Base-by-base conservation (phyloP, 257 asterid genomes). In the Handroanthus guayacan region DNA sequence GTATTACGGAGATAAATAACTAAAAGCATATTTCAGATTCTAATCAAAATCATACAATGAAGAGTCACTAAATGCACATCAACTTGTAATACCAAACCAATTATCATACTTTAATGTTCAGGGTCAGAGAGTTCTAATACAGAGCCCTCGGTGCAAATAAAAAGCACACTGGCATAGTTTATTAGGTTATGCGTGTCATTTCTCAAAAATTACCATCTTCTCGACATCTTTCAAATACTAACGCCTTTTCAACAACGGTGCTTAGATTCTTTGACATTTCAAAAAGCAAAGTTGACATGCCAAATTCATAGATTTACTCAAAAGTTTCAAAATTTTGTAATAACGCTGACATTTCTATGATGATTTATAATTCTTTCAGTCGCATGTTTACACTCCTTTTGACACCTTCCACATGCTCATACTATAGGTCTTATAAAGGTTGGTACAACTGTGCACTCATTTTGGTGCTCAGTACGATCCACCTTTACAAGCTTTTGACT, bases 1-100 rank as follows among this genome's bases (percentile, higher is more conserved):
- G 77, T 61, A 69, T 39, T 61, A 47, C 62, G 45, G 74, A 81
- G 47, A 72, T 14, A 50, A 41, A 25, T 47, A 65, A 47, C 62
- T 9, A 44, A 50, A n/a, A 36, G 45, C 43, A 67, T n/a, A 31
- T 10, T 25, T 69, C 72, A 37, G 65, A 62, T 44, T 62, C 14
- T 62, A 54, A 69, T n/a, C 43, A 7, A 25, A 25, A 25, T 25
- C 31, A 25, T 25, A 41, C 14, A n/a, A 52, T 54, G 16, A 9
- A 10, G 37, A 17, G 50, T 71, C 55, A n/a, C 38, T 12, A 58
- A 58, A 44, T 47, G 62, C 38, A 50, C 9, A 62, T 31, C 38
- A 62, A 62, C 9, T 11, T 41, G 6, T 44, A 43, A 63, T 5
- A 63, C 45, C 44, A 63, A 13, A 20, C 5, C 51, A 31, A 37